These are phyloP conservation scores for Mycothermus thermophilus DNA, from an alignment of 495 filamentous ascomycete genomes.

Conservation along the genomic window DNA sequence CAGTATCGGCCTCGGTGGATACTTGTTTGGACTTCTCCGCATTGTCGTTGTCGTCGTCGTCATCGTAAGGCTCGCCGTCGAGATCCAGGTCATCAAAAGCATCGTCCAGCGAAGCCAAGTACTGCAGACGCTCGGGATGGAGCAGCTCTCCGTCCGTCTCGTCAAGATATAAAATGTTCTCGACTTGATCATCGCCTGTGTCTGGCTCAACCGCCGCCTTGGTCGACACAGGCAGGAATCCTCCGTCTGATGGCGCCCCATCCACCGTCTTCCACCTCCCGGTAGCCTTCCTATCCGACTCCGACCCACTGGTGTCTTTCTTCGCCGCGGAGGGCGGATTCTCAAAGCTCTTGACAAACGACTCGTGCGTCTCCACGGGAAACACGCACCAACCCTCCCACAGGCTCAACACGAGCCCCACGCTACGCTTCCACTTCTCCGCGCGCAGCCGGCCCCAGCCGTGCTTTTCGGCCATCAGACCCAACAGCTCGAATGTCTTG, in stretches of 20 bases:
- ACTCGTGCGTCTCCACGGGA: conserved; percentile 55
- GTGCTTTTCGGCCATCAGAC: conserved; percentile 58
- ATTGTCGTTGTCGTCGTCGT: conserved; percentile 7
- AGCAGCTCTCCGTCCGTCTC: conserved; percentile 22
- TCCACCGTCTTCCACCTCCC: conserved; percentile 64
- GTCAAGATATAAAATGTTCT: conserved; percentile 18
- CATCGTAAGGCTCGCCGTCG: conserved; percentile 16
- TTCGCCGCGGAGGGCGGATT: conserved; percentile 49
- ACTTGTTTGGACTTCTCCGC: conserved; percentile 3
- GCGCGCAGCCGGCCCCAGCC: conserved; percentile 72
- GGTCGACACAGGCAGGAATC: conserved; percentile 23
- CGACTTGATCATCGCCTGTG: conserved; percentile 16
- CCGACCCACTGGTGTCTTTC: conserved; percentile 32
- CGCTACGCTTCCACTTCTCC: conserved; percentile 82
- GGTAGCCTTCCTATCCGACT: conserved; percentile 36
- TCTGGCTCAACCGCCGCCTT: conserved; percentile 4
- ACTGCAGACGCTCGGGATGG: conserved; percentile 8
- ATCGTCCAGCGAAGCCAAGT: conserved; percentile 14
- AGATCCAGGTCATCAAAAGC: conserved; percentile 17
- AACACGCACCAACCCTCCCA: conserved; percentile 94
- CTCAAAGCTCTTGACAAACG: conserved; percentile 59
- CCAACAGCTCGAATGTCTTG: conserved; percentile 69
- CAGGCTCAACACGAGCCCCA: conserved; percentile 54
- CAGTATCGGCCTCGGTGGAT: conserved; percentile 3
- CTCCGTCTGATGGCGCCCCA: conserved; percentile 28